Percentiles rank a stretch among this genome's conserved stretches.
phyloP scores from a whole-genome alignment of 2,329 filamentous ascomycete genomes.

The Blumeria graminis region DNA sequence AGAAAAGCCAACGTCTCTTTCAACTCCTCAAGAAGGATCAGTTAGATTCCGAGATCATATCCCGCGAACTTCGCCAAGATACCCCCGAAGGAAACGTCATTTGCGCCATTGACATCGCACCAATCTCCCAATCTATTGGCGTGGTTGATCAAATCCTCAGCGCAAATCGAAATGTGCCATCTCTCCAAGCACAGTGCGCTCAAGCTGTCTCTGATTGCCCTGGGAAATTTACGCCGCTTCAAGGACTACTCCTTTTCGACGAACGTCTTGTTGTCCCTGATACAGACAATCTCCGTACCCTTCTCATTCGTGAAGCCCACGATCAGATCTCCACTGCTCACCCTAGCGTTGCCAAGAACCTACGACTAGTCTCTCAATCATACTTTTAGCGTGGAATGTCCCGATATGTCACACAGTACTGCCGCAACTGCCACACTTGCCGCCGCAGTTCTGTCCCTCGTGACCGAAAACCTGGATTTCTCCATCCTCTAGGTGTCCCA shows the following conservation, averaged over 20 bases:
- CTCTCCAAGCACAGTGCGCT: background rate
- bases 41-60: too few relatives aligned
- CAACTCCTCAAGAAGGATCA: background rate
- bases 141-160: background rate
- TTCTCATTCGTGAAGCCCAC: background rate
- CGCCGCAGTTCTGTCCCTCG: background rate
- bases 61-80: background rate
- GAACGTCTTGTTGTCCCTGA: background rate
- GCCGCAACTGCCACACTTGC: background rate
- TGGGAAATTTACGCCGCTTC: background rate
- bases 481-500: constrained; percentile 1
- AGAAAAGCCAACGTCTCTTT: background rate
- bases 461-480: constrained; percentile 2
- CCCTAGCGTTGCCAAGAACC: background rate
- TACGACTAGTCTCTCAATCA: background rate
- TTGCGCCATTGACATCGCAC: too few relatives aligned
- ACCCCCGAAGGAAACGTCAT: background rate
- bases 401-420: background rate
- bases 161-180: background rate
- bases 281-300: background rate
- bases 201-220: background rate
- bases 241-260: background rate
- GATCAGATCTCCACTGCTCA: background rate
- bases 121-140: background rate
- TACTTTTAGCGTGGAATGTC: background rate